Evolutionary conservation across 2,329 filamentous ascomycete species (phyloP).

Genomic region (Rasamsonia emersonii): DNA sequence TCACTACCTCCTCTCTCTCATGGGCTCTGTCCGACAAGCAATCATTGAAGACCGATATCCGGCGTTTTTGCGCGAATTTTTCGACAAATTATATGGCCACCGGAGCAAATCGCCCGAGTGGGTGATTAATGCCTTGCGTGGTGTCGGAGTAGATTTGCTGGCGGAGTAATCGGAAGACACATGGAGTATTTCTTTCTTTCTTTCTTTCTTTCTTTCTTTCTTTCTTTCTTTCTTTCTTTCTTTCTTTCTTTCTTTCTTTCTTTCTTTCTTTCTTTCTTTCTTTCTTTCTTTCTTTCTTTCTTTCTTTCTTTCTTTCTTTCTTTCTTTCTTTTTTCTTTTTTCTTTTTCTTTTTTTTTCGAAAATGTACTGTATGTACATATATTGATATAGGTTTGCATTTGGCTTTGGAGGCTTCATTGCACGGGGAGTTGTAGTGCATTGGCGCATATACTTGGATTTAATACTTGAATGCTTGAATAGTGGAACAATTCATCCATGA

Average conservation of each 20-base stretch:
- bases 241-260: slow-evolving; percentile 3
- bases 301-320: not conserved
- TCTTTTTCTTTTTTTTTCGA: not conserved
- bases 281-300: slow-evolving; percentile 3
- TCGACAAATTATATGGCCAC: slow-evolving; percentile 61
- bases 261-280: not conserved
- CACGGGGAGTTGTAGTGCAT: no score
- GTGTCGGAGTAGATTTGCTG: slow-evolving; percentile 71
- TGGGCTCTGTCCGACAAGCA: slow-evolving; percentile 64
- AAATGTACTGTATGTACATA: not conserved
- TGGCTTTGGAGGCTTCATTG: no score
- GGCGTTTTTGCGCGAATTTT: slow-evolving; percentile 68
- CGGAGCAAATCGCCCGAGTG: slow-evolving; percentile 65
- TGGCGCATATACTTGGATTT: no score
- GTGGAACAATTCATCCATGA: no score
- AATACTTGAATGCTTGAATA: no score
- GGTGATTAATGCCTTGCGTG: slow-evolving; percentile 70
- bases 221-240: not conserved
- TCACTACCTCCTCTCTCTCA: slow-evolving; percentile 79
- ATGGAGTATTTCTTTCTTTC: not conserved
- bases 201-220: slow-evolving; percentile 3
- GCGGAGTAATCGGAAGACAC: slow-evolving; percentile 13
- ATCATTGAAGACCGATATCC: slow-evolving; percentile 78
- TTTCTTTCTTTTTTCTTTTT: slow-evolving; percentile 4
- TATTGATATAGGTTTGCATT: slow-evolving; percentile 1